Conservation (phyloP, 164 flowering plant species). For the Platanus orientalis region DNA sequence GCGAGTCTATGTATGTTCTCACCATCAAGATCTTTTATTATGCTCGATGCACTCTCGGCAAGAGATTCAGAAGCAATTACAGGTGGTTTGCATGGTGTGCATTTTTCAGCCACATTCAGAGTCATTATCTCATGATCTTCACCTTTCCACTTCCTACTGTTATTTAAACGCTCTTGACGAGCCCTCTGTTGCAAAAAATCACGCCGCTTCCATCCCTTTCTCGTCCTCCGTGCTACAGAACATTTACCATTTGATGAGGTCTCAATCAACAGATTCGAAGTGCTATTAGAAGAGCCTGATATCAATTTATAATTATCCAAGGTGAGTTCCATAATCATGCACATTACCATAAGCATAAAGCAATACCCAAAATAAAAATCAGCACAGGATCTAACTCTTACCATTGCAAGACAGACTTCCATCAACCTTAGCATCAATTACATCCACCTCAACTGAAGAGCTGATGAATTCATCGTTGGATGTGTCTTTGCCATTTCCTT, state of each 20-base stretch:
- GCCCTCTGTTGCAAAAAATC: constrained; percentile 69
- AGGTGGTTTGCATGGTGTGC: constrained; percentile 26
- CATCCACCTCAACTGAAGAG: constrained; percentile 75
- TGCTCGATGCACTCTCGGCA: constrained; percentile 28
- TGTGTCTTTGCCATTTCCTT: constrained; percentile 52
- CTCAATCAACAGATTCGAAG: constrained; percentile 33
- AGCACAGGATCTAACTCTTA: constrained; percentile 16
- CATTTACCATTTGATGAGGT: constrained; percentile 45
- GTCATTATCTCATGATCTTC: constrained; percentile 32
- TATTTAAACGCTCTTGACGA: constrained; percentile 74
- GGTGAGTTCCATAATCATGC: background rate
- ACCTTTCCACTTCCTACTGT: constrained; percentile 60
- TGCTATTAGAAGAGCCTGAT: constrained; percentile 40
- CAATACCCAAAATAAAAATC: background rate
- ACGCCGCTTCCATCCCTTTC: constrained; percentile 61
- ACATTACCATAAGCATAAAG: background rate
- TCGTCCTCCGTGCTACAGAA: constrained; percentile 36
- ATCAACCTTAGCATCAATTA: constrained; percentile 41
- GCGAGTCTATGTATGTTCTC: constrained; percentile 16
- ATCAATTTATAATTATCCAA: background rate
- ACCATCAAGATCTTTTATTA: constrained; percentile 21
- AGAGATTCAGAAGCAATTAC: constrained; percentile 13
- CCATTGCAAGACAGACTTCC: constrained; percentile 33
- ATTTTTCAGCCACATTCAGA: constrained; percentile 26
- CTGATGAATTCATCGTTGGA: constrained; percentile 40